Evolutionary conservation across 2,329 filamentous ascomycete species (phyloP), one percentile per base, ranked within the genome.

Genomic region (Dactylella cylindrospora): DNA sequence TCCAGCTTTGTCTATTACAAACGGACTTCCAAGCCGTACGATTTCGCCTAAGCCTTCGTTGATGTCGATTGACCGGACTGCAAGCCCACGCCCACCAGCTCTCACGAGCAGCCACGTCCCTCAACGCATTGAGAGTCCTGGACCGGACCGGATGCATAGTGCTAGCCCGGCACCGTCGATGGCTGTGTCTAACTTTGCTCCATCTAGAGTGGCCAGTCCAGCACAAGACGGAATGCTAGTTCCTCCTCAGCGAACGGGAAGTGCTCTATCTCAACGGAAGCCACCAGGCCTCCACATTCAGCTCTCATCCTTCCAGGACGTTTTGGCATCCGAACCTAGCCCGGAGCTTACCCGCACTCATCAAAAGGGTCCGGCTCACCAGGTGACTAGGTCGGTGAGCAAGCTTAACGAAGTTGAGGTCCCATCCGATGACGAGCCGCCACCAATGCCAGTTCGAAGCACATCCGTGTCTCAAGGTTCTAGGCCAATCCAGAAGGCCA

Each of bases 201-300:
- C 59, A 33, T 57, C 51, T 7, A 64, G 59, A 41, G 51, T 57
- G 19, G 45, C 59, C 19, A 64, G 59, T 17, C 59, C 51, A 9
- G 35, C 59, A 17, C 59, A 64, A 19, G 51, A 64, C 26, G 52
- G 51, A 13, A 36, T 10, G 19, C 41, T 64, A 8, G 39, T 19
- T n/a, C 49, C 36, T 44, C 57, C 57, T 22, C 41, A 49, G 31
- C 38, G 57, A 46, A 62, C 57, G 7, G 57, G 57, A 17, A 62
- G 57, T n/a, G 57, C 57, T 2, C 57, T 62, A 20, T 62, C 57
- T 29, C 57, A 62, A 26, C 39, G 59, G 15, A 64, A 64, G 40
- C 59, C 59, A 29, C 50, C 59, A 23, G 59, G 59, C 13, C 39
- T 64, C 9, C 59, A 64, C 20, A 57, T 64, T 13, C 59, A 64